Percentiles rank a stretch among this genome's conserved stretches.
These are phyloP conservation scores for Apiospora arundinis DNA, from an alignment of 2,329 filamentous ascomycete genomes.

Conservation along the genomic window DNA sequence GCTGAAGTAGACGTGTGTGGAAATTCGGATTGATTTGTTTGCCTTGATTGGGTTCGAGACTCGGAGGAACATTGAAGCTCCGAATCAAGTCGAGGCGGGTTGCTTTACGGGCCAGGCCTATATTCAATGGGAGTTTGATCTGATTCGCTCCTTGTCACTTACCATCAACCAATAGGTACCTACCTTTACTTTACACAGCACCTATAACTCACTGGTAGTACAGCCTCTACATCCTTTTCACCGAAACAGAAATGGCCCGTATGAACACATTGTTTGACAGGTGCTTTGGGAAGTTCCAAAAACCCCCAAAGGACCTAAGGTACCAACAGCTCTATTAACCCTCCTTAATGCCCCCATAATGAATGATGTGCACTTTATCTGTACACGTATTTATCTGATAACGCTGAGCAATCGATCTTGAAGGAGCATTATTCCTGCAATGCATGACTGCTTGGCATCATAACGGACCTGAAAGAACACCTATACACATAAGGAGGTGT, in stretches of 20 bases:
- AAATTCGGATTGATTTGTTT: background rate
- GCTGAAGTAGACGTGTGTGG: too few relatives aligned
- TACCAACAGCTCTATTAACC: background rate
- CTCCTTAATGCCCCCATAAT: background rate
- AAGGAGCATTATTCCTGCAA: too few relatives aligned
- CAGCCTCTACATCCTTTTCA: background rate
- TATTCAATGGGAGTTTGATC: background rate
- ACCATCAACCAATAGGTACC: background rate
- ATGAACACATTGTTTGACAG: background rate
- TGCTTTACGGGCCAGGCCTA: background rate
- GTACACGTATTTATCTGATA: background rate
- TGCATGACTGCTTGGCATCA: background rate
- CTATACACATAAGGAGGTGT: too few relatives aligned
- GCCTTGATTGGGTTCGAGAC: background rate
- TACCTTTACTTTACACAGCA: too few relatives aligned
- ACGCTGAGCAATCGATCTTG: too few relatives aligned
- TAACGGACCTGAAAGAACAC: too few relatives aligned
- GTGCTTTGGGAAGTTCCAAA: background rate
- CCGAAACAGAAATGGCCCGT: background rate
- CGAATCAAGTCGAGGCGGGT: background rate
- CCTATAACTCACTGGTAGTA: background rate
- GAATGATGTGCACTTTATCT: background rate
- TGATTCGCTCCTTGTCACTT: background rate
- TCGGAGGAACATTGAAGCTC: background rate
- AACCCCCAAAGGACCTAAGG: background rate